Percentiles rank a stretch among this genome's conserved stretches.
These are phyloP conservation scores for Peronosclerospora sorghi DNA, from an alignment of 352 stramenopile species.

Conservation along the genomic window DNA sequence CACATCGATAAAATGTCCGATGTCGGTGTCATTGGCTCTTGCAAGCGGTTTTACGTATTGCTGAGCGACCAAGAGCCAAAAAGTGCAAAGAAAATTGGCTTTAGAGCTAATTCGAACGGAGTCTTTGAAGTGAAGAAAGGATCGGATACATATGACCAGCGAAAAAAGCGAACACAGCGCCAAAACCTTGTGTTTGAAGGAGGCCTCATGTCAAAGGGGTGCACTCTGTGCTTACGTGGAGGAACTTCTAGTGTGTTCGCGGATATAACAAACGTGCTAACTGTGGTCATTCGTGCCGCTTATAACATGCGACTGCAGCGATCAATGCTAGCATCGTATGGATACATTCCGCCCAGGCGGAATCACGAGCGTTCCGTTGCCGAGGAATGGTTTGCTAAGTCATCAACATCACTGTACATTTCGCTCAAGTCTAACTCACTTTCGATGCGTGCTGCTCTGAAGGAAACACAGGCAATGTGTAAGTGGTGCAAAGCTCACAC, in stretches of 20 bases:
- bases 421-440: slow-evolving; percentile 81
- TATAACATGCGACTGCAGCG: slow-evolving; percentile 80
- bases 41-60: slow-evolving; percentile 78
- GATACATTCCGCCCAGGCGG: slow-evolving; percentile 43
- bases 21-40: slow-evolving; percentile 63
- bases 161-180: slow-evolving; percentile 50
- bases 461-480: slow-evolving; percentile 72
- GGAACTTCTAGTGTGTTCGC: slow-evolving; percentile 49
- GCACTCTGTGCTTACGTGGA: slow-evolving; percentile 73
- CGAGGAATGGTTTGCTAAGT: slow-evolving; percentile 75
- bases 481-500: slow-evolving; percentile 78
- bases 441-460: slow-evolving; percentile 70
- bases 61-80: slow-evolving; percentile 68
- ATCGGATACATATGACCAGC: slow-evolving; percentile 7
- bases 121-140: slow-evolving; percentile 11
- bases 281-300: slow-evolving; percentile 42
- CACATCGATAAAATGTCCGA: slow-evolving; percentile 83
- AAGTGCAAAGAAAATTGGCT: slow-evolving; percentile 42
- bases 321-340: slow-evolving; percentile 41
- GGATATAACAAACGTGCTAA: slow-evolving; percentile 57
- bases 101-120: slow-evolving; percentile 22
- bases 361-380: slow-evolving; percentile 50
- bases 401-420: slow-evolving; percentile 72
- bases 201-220: slow-evolving; percentile 55
- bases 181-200: slow-evolving; percentile 85